Evolutionary conservation across 2,329 filamentous ascomycete genomes (phyloP).

Genomic region (Trichoderma harzianum): DNA sequence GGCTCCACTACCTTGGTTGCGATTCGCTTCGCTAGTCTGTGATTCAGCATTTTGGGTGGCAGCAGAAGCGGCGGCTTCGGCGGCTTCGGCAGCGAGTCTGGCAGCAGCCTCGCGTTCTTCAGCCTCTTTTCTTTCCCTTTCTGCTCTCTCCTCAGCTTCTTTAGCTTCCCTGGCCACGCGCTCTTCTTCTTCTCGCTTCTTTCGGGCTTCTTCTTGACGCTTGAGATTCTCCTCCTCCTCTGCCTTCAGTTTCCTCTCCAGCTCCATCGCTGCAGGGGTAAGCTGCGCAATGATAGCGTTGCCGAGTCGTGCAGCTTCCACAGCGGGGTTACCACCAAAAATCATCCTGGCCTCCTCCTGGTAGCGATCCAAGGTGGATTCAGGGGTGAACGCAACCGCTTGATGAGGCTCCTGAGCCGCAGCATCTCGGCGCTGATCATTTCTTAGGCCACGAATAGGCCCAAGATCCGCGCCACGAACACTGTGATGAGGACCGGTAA

Average conservation of each 20-base stretch:
- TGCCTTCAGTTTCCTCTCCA: slow-evolving; percentile 68
- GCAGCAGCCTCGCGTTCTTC: slow-evolving; percentile 61
- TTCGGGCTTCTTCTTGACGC: slow-evolving; percentile 56
- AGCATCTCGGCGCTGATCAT: slow-evolving; percentile 47
- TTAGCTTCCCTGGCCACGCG: slow-evolving; percentile 65
- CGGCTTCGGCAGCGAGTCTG: slow-evolving; percentile 57
- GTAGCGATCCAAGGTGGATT: slow-evolving; percentile 74
- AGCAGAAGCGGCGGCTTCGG: slow-evolving; percentile 50
- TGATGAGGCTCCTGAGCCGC: slow-evolving; percentile 62
- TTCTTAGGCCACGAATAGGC: slow-evolving; percentile 40
- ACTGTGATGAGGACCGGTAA: slow-evolving; percentile 47
- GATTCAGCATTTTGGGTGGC: slow-evolving; percentile 26
- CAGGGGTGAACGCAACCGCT: slow-evolving; percentile 70
- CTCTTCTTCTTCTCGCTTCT: slow-evolving; percentile 63
- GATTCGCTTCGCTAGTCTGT: not conserved
- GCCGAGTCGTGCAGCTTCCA: slow-evolving; percentile 68
- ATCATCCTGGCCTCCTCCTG: slow-evolving; percentile 85
- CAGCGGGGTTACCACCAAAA: slow-evolving; percentile 61
- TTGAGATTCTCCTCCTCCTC: slow-evolving; percentile 49
- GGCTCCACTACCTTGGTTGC: slow-evolving; percentile 18
- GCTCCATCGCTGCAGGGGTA: slow-evolving; percentile 79
- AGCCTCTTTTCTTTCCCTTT: slow-evolving; percentile 65
- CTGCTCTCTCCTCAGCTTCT: slow-evolving; percentile 65
- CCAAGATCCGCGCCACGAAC: slow-evolving; percentile 48
- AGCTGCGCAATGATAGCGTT: slow-evolving; percentile 69